Base-by-base conservation (phyloP, 2,329 filamentous ascomycete species). In the Talaromyces amestolkiae region DNA sequence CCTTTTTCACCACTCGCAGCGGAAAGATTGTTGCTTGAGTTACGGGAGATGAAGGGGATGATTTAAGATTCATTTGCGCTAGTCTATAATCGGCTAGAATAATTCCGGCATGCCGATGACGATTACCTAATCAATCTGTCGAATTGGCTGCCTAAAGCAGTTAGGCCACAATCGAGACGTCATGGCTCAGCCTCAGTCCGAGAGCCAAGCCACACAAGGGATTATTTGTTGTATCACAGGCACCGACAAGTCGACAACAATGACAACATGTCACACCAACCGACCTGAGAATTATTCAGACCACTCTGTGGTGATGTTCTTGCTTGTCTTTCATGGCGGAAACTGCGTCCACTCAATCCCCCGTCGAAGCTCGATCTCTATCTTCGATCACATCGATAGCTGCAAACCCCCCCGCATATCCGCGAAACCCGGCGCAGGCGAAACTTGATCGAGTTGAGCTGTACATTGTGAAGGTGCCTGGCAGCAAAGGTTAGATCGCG, bases 401-500 rank as follows among this genome's bases (percentile, higher is more conserved):
- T 68, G 86, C 90, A 61, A 92, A 96, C 72, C 95, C 94, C 49
- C 94, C 95, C 56, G 86, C 89, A 71, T 95, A 96, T 76, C 92
- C 92, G 59, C 86, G 90, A 72, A 91, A 91, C 73, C 90, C 91
- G 5, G 86, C 88, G 3, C 88, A 90, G 70, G 81, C 85, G 71
- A 86, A 82, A 68, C 86, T 89, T 68, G 87, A 92, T 59, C 88
- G 92, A 3, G 78, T 98, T 60, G 88, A 89, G 2, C 85, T 99
- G 47, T 99, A 99, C 79, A 96, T 99, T 70, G 92, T 94, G 41
- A 85, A 94, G 70, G 94, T 99, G 0, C 95, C 95, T 1, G 94
- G 94, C 24, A 96, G 91, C 68, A 87, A 89, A 88, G 92, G 92
- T 93, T 43, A 59, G 49, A 61, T 56, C 70, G 47, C 45, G 24